Evolutionary conservation across 2,329 filamentous ascomycete genomes (phyloP), one percentile per base, ranked within the genome.

Genomic region (Neocatenulostroma microsporum): DNA sequence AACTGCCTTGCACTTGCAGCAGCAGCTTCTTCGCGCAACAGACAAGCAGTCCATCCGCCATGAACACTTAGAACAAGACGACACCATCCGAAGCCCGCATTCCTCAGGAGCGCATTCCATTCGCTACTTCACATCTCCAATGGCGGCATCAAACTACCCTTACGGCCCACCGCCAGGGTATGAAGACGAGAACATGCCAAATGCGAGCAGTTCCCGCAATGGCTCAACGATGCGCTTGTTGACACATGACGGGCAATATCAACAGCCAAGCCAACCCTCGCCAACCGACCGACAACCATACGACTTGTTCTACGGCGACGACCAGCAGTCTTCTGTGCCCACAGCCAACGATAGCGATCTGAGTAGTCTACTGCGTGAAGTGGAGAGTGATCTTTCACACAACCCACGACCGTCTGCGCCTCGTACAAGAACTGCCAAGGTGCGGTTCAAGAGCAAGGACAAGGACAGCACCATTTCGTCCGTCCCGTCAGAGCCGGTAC

Each of bases 181-280:
- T 47, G 52, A 50, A 37, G 62, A 47, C 36, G 61, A 69, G 29
- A 48, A 50, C 18, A 47, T 45, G 3, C 51, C 55, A 13, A 54
- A 56, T 21, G 54, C 51, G 21, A 49, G 55, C 31, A 46, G 49
- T 13, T 25, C 34, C 37, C 61, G 60, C 48, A 57, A 61, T 51
- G 62, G 62, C 38, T 60, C 66, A 37, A 67, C 64, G 30, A 69
- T 72, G 67, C 65, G 68, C 41, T 57, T 71, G 53, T 60, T 72
- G 58, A 68, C 67, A 45, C 62, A 63, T 45, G 62, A 67, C 31
- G 54, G 51, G 44, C 56, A 55, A 47, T 64, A 66, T 49, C 41
- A 34, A 46, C n/a, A n/a, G n/a, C 42, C 33, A 37, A 39, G 42
- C 36, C 43, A 42, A 39, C 46, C 35, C 31, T 46, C 34, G 27